These are phyloP conservation scores for Pseudofabraea citricarpa DNA, from an alignment of 2,329 filamentous ascomycete species.

Conservation along the genomic window DNA sequence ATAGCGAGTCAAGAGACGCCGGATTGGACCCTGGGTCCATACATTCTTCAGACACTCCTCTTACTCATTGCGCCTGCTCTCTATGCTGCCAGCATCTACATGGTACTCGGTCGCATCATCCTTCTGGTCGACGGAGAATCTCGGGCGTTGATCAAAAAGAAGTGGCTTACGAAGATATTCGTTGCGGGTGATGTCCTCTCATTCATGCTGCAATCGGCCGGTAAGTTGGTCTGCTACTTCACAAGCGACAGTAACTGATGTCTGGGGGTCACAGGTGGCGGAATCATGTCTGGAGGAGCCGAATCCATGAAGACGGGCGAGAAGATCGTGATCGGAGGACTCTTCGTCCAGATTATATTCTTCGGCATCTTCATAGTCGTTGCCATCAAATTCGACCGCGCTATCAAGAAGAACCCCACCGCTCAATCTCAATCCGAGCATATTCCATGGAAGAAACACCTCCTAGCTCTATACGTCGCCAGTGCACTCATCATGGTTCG, in stretches of 20 bases:
- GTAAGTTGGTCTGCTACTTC: too few species aligned
- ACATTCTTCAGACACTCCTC: conserved; percentile 31
- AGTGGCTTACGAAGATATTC: conserved; percentile 38
- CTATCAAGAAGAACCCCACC: conserved; percentile 2
- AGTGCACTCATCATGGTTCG: conserved; percentile 40
- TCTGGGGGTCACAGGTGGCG: conserved; percentile 23
- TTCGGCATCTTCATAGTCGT: conserved; percentile 41
- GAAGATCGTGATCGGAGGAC: conserved; percentile 39
- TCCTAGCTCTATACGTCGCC: conserved; percentile 33
- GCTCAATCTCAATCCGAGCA: neutral
- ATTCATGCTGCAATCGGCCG: conserved; percentile 35
- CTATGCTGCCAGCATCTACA: conserved; percentile 35
- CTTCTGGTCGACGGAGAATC: conserved; percentile 29
- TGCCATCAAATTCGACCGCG: conserved; percentile 6
- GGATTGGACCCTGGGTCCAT: conserved; percentile 24
- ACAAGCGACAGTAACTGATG: too few species aligned
- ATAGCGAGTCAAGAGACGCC: conserved; percentile 16
- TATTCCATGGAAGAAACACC: conserved; percentile 20
- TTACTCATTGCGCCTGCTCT: conserved; percentile 35
- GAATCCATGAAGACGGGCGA: too few species aligned
- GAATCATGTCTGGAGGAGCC: too few species aligned
- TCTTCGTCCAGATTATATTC: conserved; percentile 42
- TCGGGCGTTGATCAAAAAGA: conserved; percentile 28
- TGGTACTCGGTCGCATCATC: conserved; percentile 36
- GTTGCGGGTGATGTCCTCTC: conserved; percentile 39